These are phyloP conservation scores for Xylaria intraflava DNA, from an alignment of 495 filamentous ascomycete genomes.

Conservation along the genomic window DNA sequence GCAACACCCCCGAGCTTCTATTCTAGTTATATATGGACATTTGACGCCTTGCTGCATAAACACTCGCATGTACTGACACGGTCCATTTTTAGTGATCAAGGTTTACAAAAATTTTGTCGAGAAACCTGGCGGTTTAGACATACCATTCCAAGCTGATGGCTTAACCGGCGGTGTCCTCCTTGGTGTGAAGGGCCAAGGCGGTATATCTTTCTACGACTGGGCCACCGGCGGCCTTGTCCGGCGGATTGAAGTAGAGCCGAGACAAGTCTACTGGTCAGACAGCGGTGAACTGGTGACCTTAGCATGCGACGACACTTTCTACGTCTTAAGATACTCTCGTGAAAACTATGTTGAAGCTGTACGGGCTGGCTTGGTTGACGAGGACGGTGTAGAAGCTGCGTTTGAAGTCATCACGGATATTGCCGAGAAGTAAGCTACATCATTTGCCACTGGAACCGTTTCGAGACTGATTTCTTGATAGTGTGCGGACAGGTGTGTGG, in stretches of 20 bases:
- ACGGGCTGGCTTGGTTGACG: slow-evolving; percentile 75
- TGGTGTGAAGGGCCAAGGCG: slow-evolving; percentile 89
- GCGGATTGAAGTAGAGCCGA: slow-evolving; percentile 93
- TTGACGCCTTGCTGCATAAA: background rate
- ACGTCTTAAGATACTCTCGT: slow-evolving; percentile 82
- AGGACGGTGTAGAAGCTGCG: slow-evolving; percentile 95
- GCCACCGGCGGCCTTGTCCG: slow-evolving; percentile 80
- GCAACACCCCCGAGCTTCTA: background rate
- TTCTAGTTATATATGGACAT: background rate
- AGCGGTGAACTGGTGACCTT: slow-evolving; percentile 87
- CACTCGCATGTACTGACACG: background rate
- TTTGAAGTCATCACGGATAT: slow-evolving; percentile 95
- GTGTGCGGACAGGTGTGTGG: slow-evolving; percentile 93
- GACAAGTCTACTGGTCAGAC: slow-evolving; percentile 94
- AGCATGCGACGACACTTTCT: slow-evolving; percentile 93
- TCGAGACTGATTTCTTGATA: slow-evolving; percentile 27
- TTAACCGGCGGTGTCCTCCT: slow-evolving; percentile 85
- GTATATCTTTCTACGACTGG: slow-evolving; percentile 96
- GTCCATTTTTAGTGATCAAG: slow-evolving; percentile 54
- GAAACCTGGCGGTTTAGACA: slow-evolving; percentile 78
- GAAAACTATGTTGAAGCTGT: slow-evolving; percentile 80
- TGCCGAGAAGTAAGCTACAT: slow-evolving; percentile 60
- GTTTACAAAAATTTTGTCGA: slow-evolving; percentile 98
- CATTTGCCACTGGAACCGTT: background rate
- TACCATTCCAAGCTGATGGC: slow-evolving; percentile 93